Percentiles rank a stretch among this genome's conserved stretches.
phyloP scores from a whole-genome alignment of 768 basidiomycete genomes.

The Lentinula sp. region DNA sequence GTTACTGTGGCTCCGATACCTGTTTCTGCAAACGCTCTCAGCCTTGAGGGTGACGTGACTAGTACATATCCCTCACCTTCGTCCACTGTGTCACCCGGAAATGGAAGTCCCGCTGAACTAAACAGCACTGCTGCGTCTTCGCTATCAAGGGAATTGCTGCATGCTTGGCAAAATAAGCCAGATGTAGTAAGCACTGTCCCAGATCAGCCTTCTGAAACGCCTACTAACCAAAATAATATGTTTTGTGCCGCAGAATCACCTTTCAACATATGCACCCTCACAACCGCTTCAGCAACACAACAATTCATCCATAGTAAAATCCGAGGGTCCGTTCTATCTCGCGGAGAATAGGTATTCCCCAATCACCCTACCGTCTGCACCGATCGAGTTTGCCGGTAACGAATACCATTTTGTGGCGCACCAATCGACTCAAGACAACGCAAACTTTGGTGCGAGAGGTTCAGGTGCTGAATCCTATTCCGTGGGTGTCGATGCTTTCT shows the following conservation, averaged over 20 bases:
- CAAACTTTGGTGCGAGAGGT: neutral
- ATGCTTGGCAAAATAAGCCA: slow-evolving; percentile 1
- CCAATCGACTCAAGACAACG: neutral
- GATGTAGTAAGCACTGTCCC: slow-evolving; percentile 1
- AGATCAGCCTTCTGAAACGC: neutral
- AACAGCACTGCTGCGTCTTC: neutral
- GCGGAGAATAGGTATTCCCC: neutral
- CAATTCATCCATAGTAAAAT: neutral
- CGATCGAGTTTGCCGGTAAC: neutral
- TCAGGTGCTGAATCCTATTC: neutral
- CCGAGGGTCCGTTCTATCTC: slow-evolving; percentile 1
- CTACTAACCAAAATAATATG: neutral
- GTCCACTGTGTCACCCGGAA: slow-evolving; percentile 35
- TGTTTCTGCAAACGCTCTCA: neutral
- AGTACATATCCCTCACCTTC: slow-evolving; percentile 36
- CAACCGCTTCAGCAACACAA: slow-evolving; percentile 1
- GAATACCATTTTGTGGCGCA: slow-evolving; percentile 3
- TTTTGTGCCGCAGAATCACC: slow-evolving; percentile 5
- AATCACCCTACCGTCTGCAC: neutral
- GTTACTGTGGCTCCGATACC: neutral
- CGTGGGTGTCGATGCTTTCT: neutral
- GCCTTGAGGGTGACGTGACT: slow-evolving; percentile 8
- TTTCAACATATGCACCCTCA: neutral
- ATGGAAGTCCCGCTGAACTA: slow-evolving; percentile 19
- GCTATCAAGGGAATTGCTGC: neutral